Evolutionary conservation across 768 basidiomycete genomes (phyloP).

Genomic region (Hebeloma cylindrosporum): DNA sequence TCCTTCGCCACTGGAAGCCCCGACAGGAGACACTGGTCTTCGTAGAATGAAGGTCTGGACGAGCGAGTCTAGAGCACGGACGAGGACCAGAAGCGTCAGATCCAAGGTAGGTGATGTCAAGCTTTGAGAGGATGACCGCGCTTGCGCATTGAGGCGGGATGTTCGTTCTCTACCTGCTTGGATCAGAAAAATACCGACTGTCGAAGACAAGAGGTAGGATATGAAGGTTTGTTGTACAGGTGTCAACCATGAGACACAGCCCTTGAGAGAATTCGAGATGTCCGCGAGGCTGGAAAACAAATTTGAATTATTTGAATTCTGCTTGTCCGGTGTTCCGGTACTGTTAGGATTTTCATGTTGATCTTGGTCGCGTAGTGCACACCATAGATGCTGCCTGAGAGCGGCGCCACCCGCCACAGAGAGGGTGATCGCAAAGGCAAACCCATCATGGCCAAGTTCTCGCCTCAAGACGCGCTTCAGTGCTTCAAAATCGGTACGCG

Average conservation of each 20-base stretch:
- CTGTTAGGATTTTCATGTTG: neutral
- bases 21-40: constrained; percentile 15
- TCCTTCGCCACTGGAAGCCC: neutral
- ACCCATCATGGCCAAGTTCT: constrained; percentile 61
- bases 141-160: constrained; percentile 15
- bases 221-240: constrained; percentile 55
- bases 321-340: neutral
- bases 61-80: constrained; percentile 65
- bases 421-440: constrained; percentile 67
- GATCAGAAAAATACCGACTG: constrained; percentile 55
- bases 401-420: constrained; percentile 65
- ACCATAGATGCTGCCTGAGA: constrained; percentile 47
- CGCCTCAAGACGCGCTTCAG: constrained; percentile 45
- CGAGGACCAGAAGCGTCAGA: constrained; percentile 64
- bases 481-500: constrained; percentile 23
- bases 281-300: neutral
- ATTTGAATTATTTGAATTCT: neutral
- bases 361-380: neutral
- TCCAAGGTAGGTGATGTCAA: constrained; percentile 59
- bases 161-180: constrained; percentile 46
- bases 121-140: constrained; percentile 1
- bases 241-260: constrained; percentile 29
- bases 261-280: constrained; percentile 1
- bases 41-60: constrained; percentile 52
- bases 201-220: constrained; percentile 55